A percentile compares a stretch with the other conserved stretches of the same genome.
These are phyloP conservation scores for Geranomyces michiganensis DNA, from an alignment of 192 early-diverging fungal genomes.

Conservation along the genomic window DNA sequence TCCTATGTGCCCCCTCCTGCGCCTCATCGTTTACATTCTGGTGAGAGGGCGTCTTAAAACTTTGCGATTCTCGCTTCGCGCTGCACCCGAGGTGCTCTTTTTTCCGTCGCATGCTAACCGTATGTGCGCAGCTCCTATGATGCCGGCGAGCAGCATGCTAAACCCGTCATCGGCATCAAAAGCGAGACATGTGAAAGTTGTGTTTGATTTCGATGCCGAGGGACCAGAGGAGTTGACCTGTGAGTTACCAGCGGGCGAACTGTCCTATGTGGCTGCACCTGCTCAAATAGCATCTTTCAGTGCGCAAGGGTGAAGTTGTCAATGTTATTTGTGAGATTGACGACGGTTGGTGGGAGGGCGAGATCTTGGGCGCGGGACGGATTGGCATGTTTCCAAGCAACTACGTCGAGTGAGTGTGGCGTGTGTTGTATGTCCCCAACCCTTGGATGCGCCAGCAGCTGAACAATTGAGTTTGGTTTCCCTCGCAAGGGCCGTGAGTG, in stretches of 20 bases:
- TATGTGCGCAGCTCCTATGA: neutral
- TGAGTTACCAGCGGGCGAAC: slow-evolving; percentile 21
- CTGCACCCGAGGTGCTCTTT: no score
- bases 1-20: slow-evolving; percentile 22
- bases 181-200: slow-evolving; percentile 64
- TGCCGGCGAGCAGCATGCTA: slow-evolving; percentile 2
- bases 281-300: slow-evolving; percentile 29
- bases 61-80: no score
- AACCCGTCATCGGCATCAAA: slow-evolving; percentile 2
- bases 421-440: neutral
- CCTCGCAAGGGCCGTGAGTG: no score
- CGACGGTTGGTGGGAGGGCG: slow-evolving; percentile 95
- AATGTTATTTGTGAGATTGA: slow-evolving; percentile 83
- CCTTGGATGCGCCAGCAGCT: no score
- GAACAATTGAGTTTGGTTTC: neutral
- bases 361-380: slow-evolving; percentile 67
- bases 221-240: slow-evolving; percentile 75
- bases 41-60: neutral
- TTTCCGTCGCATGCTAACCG: neutral
- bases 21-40: slow-evolving; percentile 17
- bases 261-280: no score
- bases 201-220: slow-evolving; percentile 83
- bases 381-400: slow-evolving; percentile 94
- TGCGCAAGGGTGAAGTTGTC: slow-evolving; percentile 86
- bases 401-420: slow-evolving; percentile 74